phyloP scores from a whole-genome alignment of 1,139 yeast genomes.

The Blastobotrys indianensis region DNA sequence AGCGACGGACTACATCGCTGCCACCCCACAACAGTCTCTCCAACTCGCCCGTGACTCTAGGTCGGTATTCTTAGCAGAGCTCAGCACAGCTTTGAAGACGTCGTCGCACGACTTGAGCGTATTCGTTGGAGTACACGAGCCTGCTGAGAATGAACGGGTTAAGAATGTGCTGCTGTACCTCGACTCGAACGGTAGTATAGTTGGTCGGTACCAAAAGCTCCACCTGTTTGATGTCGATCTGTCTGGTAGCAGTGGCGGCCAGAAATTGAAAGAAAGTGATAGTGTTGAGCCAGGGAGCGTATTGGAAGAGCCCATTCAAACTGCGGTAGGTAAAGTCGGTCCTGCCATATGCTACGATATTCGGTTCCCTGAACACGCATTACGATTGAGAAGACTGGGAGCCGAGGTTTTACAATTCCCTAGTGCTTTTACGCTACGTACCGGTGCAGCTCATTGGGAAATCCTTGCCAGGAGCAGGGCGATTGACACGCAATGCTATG shows the following conservation, averaged over 20 bases:
- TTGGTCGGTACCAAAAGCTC: conserved; percentile 69
- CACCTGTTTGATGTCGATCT: conserved; percentile 89
- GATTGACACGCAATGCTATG: conserved; percentile 79
- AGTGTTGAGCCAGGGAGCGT: conserved; percentile 74
- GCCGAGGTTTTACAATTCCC: conserved; percentile 80
- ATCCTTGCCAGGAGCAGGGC: conserved; percentile 76
- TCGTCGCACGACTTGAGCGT: conserved; percentile 21
- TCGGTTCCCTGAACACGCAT: conserved; percentile 78
- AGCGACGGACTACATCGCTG: conserved; percentile 82
- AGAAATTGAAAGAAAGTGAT: conserved; percentile 61
- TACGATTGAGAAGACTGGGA: conserved; percentile 59
- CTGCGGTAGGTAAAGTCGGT: conserved; percentile 62
- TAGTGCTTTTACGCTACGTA: conserved; percentile 84
- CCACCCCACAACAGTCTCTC: conserved; percentile 60
- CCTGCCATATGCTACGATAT: conserved; percentile 81
- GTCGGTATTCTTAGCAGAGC: conserved; percentile 41
- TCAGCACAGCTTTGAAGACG: conserved; percentile 42
- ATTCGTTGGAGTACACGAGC: conserved; percentile 83
- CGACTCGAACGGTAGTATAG: conserved; percentile 54
- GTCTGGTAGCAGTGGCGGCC: conserved; percentile 36
- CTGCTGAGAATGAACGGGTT: conserved; percentile 46
- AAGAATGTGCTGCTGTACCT: conserved; percentile 72
- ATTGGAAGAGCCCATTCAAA: conserved; percentile 51
- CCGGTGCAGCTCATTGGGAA: conserved; percentile 92
- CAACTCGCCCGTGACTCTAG: conserved; percentile 47